These are phyloP conservation scores for Solanum etuberosum DNA, from an alignment of 257 asterid genomes.

Conservation along the genomic window DNA sequence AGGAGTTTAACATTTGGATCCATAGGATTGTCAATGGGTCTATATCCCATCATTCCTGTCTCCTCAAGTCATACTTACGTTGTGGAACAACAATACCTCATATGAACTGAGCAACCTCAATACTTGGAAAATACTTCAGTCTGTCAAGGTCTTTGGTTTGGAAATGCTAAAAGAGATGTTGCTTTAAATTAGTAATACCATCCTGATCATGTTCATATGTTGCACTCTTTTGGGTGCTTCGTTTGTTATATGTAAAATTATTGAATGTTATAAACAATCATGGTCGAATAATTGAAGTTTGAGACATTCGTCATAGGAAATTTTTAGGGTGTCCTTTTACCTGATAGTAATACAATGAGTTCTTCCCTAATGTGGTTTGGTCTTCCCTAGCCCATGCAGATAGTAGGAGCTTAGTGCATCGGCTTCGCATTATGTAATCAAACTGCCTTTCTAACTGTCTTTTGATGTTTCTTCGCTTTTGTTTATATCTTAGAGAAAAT, in stretches of 20 bases:
- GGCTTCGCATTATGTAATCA: background rate
- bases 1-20: background rate
- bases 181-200: background rate
- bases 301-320: background rate
- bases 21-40: background rate
- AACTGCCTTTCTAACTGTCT: background rate
- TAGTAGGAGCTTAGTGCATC: background rate
- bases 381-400: background rate
- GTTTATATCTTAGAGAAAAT: background rate
- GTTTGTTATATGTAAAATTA: background rate
- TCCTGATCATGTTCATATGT: background rate
- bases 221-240: background rate
- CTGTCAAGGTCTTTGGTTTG: background rate
- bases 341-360: background rate
- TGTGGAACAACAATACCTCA: background rate
- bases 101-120: background rate
- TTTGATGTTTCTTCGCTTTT: background rate
- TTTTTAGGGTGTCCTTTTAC: background rate
- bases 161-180: background rate
- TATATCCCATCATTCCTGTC: background rate
- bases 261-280: background rate
- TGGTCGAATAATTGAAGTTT: background rate
- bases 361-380: background rate
- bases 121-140: background rate
- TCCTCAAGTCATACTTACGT: background rate